These are phyloP conservation scores for Papilionanthe hybrid DNA, from an alignment of 116 monocot genomes.

Conservation along the genomic window DNA sequence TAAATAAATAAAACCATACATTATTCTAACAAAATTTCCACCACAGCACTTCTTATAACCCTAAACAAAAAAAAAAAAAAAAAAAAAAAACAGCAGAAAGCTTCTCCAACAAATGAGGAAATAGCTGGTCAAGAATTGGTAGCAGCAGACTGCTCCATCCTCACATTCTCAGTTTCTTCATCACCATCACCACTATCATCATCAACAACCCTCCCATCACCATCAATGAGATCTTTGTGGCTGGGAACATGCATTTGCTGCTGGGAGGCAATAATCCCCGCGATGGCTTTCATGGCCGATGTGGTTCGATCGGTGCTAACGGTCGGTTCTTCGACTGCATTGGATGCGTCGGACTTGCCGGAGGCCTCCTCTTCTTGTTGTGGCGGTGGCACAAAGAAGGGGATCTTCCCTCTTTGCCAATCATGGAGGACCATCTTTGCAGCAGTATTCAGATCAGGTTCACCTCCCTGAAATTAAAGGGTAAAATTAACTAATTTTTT, in stretches of 20 bases:
- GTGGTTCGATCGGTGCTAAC: slow-evolving; percentile 33
- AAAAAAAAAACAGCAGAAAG: too few relatives aligned
- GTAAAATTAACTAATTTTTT: background rate
- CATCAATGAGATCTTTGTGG: slow-evolving; percentile 27
- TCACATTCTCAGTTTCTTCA: background rate
- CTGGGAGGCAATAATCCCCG: slow-evolving; percentile 75
- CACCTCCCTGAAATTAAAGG: slow-evolving; percentile 33
- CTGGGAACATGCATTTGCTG: slow-evolving; percentile 61
- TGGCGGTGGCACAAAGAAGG: slow-evolving; percentile 83
- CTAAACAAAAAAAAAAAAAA: too few relatives aligned
- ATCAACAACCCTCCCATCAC: background rate
- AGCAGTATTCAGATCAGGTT: slow-evolving; percentile 53
- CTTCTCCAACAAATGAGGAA: too few relatives aligned
- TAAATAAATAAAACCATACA: too few relatives aligned
- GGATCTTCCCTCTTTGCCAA: slow-evolving; percentile 94
- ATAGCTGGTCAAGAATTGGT: too few relatives aligned
- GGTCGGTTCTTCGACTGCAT: slow-evolving; percentile 18
- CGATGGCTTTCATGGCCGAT: slow-evolving; percentile 70
- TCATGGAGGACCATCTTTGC: slow-evolving; percentile 92
- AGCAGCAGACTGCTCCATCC: background rate
- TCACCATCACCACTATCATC: background rate
- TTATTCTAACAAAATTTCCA: too few relatives aligned
- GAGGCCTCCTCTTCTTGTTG: slow-evolving; percentile 16
- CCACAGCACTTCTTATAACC: too few relatives aligned
- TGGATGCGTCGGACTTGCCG: background rate